Base-by-base conservation (phyloP, 306 rosid genomes). In the Inga leiocalycina region DNA sequence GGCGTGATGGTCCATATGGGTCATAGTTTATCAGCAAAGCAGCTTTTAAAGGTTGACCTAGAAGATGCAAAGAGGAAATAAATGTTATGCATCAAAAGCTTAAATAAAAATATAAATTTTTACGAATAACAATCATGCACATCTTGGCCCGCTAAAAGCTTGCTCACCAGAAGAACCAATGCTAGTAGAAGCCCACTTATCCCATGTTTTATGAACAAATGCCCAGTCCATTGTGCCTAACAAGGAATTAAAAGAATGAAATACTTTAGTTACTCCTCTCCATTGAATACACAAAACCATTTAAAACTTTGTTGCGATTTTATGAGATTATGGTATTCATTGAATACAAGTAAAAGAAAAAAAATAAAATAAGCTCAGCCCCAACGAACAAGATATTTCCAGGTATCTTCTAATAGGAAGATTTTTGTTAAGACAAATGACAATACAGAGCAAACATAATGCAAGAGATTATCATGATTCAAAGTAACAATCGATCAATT, bases 201-300 rank as follows among this genome's bases (percentile, higher is more conserved):
- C 92, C 99, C 98, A 93, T 39, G 85, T 79, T 87, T 84, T 86
- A 80, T 84, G 91, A 49, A 87, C 89, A 81, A 84, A 88, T 80
- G 82, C 87, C 93, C 98, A 90, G 78, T 92, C 98, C 99, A 93
- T 85, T 80, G 81, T 75, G 76, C 84, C 88, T 83, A 59, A 65
- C 24, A 83, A 30, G 57, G 27, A 78, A 79, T 48, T 32, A 8
- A 76, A 68, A 73, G 37, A 71, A 73, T 37, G 24, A 80, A 82
- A 66, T 27, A 52, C 64, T 44, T 52, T 43, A 75, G 49, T n/a
- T 43, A 62, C 69, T 74, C 64, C 61, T 46, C 22, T 49, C 56
- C 80, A 56, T 51, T 65, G 43, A 56, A 37, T n/a, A 22, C 37
- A 76, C 71, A 22, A 45, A 75, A 78, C 49, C n/a, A 39, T 6